phyloP scores from a whole-genome alignment of 768 basidiomycete species.

The Psilocybe azurescens region DNA sequence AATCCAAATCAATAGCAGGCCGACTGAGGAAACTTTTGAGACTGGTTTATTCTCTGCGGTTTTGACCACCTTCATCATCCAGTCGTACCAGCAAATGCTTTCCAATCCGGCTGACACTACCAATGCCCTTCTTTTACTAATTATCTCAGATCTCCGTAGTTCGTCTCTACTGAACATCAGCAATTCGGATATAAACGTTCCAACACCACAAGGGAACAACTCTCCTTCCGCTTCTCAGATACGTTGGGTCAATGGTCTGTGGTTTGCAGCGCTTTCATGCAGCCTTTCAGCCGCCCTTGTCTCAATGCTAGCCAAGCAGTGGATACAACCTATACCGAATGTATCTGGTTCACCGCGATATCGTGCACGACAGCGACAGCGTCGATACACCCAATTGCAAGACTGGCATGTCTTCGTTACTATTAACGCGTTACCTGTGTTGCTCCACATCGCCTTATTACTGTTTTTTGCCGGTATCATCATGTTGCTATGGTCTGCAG shows the following conservation, averaged over 20 bases:
- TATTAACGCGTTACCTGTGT: constrained; percentile 43
- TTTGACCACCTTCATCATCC: constrained; percentile 49
- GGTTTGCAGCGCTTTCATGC: constrained; percentile 49
- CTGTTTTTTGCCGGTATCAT: constrained; percentile 47
- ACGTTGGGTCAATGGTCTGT: constrained; percentile 49
- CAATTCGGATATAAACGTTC: neutral
- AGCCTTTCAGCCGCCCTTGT: constrained; percentile 47
- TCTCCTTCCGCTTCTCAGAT: constrained; percentile 29
- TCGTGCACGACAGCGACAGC: constrained; percentile 43
- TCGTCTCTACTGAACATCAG: constrained; percentile 18
- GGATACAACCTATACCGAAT: constrained; percentile 42
- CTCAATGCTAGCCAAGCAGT: constrained; percentile 53
- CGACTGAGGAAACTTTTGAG: constrained; percentile 21
- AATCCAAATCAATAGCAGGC: neutral
- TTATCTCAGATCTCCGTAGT: constrained; percentile 28
- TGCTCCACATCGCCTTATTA: constrained; percentile 45
- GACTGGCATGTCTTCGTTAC: constrained; percentile 44
- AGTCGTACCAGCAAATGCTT: constrained; percentile 43
- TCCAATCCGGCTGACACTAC: constrained; percentile 38
- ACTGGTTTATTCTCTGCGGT: constrained; percentile 50
- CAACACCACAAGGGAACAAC: neutral
- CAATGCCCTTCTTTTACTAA: constrained; percentile 36
- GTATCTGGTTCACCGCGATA: constrained; percentile 42
- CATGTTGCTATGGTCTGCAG: constrained; percentile 44
- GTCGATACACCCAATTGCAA: constrained; percentile 37